phyloP scores from a whole-genome alignment of 805 yeast genomes.

The Myxozyma sirexii region DNA sequence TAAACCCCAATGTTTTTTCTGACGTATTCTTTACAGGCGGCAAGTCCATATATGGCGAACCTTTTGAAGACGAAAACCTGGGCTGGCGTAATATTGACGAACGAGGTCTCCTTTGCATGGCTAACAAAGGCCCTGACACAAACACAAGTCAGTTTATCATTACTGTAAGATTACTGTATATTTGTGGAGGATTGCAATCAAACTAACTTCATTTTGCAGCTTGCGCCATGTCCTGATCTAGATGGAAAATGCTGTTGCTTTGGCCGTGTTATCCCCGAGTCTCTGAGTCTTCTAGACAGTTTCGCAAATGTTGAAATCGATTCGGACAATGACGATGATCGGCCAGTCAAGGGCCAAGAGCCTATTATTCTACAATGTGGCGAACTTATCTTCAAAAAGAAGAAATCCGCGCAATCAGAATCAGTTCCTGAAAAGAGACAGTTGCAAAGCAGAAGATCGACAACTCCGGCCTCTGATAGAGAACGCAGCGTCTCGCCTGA shows the following conservation, averaged over 20 bases:
- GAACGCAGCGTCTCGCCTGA: not conserved
- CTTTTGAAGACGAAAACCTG: constrained; percentile 73
- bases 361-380: constrained; percentile 31
- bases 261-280: constrained; percentile 49
- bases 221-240: constrained; percentile 55
- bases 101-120: constrained; percentile 70
- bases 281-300: constrained; percentile 6
- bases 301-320: constrained; percentile 24
- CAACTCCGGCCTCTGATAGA: not conserved
- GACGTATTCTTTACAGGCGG: constrained; percentile 46
- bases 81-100: constrained; percentile 60
- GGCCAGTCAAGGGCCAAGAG: constrained; percentile 26
- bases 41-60: constrained; percentile 67
- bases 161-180: constrained; percentile 46
- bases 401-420: not conserved
- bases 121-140: constrained; percentile 64
- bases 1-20: not conserved
- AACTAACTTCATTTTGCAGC: constrained; percentile 9
- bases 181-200: not conserved
- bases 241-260: constrained; percentile 95
- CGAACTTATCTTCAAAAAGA: constrained; percentile 28
- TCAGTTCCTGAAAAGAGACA: not conserved
- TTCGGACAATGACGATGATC: constrained; percentile 26
- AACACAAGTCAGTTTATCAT: constrained; percentile 93
- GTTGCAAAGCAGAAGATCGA: not conserved